Percentiles rank a stretch among this genome's conserved stretches.
phyloP scores from a whole-genome alignment of 306 rosid genomes.

The Vicia villosa region DNA sequence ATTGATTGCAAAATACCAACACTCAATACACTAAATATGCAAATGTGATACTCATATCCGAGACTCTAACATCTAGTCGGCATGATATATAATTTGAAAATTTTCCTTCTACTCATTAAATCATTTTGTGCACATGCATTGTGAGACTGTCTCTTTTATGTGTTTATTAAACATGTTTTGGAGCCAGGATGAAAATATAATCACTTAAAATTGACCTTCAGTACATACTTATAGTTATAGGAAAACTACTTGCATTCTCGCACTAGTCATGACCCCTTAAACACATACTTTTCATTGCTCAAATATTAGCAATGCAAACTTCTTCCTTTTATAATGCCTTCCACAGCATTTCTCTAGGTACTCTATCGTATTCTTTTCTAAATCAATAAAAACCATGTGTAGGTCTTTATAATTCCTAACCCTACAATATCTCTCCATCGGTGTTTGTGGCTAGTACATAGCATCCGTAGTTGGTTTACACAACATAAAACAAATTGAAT shows the following conservation, averaged over 20 bases:
- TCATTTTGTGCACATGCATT: too few species aligned
- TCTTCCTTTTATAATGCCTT: not conserved
- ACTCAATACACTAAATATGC: not conserved
- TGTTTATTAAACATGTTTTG: not conserved
- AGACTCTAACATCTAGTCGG: not conserved
- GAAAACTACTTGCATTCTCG: not conserved
- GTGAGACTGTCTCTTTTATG: not conserved
- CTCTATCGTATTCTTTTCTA: not conserved
- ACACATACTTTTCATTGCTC: not conserved
- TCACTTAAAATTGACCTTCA: not conserved
- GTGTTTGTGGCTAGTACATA: not conserved
- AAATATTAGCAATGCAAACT: not conserved
- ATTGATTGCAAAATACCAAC: constrained; percentile 24
- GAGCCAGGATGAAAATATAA: not conserved
- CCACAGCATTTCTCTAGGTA: not conserved
- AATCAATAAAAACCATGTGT: not conserved
- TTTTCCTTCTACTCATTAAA: constrained; percentile 1
- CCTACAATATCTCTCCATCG: not conserved
- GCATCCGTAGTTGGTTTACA: not conserved
- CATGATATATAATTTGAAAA: constrained; percentile 8
- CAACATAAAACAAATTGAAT: not conserved
- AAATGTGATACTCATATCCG: not conserved
- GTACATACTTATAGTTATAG: not conserved
- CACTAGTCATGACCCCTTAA: not conserved
- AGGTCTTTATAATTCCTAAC: not conserved